A percentile compares a stretch with the other conserved stretches of the same genome.
phyloP scores from a whole-genome alignment of 345 rosid species.

The Acer campestre region DNA sequence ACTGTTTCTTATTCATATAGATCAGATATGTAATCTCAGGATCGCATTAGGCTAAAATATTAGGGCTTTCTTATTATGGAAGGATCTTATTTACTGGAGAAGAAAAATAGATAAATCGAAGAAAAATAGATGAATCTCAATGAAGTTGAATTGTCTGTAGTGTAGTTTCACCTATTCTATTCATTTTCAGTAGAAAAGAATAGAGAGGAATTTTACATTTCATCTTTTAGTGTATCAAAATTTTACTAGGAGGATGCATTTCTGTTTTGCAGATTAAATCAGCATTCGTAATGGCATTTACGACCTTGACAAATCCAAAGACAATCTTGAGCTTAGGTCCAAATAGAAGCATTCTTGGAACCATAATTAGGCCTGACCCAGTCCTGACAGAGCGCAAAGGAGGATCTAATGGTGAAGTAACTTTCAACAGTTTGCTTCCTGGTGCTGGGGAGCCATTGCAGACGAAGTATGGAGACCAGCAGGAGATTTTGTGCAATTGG shows the following conservation, averaged over 20 bases:
- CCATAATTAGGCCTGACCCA: conserved; percentile 84
- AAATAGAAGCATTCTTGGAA: conserved; percentile 85
- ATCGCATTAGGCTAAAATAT: not conserved
- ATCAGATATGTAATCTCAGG: not conserved
- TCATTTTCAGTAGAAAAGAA: not conserved
- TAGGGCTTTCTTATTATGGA: not conserved
- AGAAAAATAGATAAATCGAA: too few species aligned
- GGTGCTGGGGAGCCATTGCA: conserved; percentile 86
- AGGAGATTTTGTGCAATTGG: conserved; percentile 76
- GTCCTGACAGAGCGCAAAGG: conserved; percentile 75
- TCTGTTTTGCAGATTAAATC: conserved; percentile 67
- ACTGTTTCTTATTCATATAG: not conserved
- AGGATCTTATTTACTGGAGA: not conserved
- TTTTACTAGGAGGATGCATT: not conserved
- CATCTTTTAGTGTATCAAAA: not conserved
- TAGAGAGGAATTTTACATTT: not conserved
- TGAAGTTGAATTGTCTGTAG: not conserved
- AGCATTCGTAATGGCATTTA: conserved; percentile 85
- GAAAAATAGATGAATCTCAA: not conserved
- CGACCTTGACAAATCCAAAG: conserved; percentile 72
- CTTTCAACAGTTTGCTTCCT: conserved; percentile 71
- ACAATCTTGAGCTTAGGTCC: conserved; percentile 60
- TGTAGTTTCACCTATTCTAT: not conserved
- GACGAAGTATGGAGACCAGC: conserved; percentile 29
- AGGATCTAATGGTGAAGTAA: conserved; percentile 63